A percentile compares a stretch with the other conserved stretches of the same genome.
phyloP scores from a whole-genome alignment of 495 filamentous ascomycete species.

The Neurospora tetraspora region DNA sequence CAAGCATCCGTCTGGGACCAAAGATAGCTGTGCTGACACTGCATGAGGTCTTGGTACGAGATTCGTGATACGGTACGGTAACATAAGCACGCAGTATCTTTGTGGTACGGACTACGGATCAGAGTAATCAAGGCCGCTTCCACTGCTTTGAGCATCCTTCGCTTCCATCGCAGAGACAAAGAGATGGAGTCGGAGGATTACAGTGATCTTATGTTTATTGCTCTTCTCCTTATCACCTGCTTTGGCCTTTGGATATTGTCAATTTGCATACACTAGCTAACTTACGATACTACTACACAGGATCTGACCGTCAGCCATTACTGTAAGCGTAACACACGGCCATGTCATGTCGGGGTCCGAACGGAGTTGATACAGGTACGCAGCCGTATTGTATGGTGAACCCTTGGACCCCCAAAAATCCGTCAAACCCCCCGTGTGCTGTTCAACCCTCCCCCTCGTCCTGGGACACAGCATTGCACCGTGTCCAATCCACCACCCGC shows the following conservation, averaged over 20 bases:
- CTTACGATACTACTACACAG: background rate
- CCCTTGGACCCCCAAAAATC: background rate
- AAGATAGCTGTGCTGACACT: background rate
- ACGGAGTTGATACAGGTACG: background rate
- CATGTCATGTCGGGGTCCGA: background rate
- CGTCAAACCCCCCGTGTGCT: background rate
- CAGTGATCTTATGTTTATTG: background rate
- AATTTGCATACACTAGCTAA: background rate
- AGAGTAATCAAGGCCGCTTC: background rate
- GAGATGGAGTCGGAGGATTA: background rate
- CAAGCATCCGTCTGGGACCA: background rate
- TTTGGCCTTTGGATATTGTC: background rate
- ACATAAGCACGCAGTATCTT: background rate
- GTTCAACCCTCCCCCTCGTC: background rate
- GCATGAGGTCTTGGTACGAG: background rate
- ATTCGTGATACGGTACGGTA: background rate
- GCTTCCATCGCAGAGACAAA: conserved; percentile 13
- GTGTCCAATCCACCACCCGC: background rate
- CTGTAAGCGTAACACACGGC: background rate
- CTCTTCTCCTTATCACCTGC: background rate
- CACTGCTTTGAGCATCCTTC: conserved; percentile 1
- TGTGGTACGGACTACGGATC: background rate
- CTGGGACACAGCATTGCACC: background rate
- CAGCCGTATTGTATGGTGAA: background rate
- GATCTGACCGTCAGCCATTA: background rate